Conservation (phyloP, 352 stramenopile species). For the Pythium sukuiense region DNA sequence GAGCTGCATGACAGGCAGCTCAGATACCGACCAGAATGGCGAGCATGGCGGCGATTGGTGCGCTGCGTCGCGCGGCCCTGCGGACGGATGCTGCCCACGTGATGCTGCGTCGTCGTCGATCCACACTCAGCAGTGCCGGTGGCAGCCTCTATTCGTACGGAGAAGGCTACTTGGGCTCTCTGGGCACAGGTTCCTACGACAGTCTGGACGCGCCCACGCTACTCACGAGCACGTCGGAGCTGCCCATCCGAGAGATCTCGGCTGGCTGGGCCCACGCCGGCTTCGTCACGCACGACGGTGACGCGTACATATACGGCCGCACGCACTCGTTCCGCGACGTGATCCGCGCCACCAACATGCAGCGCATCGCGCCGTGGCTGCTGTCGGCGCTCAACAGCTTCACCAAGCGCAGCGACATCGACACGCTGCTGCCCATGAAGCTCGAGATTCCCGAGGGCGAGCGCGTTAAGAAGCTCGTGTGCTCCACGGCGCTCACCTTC, state of each 20-base stretch:
- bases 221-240: constrained; percentile 40
- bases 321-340: constrained; percentile 85
- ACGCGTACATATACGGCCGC: constrained; percentile 74
- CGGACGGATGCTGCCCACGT: background rate
- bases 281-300: constrained; percentile 65
- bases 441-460: constrained; percentile 65
- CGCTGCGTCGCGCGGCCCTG: constrained; percentile 5
- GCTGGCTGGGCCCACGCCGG: constrained; percentile 77
- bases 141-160: constrained; percentile 64
- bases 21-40: background rate
- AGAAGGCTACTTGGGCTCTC: constrained; percentile 71
- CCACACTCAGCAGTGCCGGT: background rate
- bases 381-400: constrained; percentile 74
- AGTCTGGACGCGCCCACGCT: constrained; percentile 45
- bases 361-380: constrained; percentile 71
- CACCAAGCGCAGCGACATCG: constrained; percentile 56
- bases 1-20: constrained; percentile 6
- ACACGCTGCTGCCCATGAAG: constrained; percentile 56
- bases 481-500: constrained; percentile 76
- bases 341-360: constrained; percentile 83
- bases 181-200: constrained; percentile 71
- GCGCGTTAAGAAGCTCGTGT: constrained; percentile 75
- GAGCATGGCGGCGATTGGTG: background rate
- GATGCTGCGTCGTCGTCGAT: constrained; percentile 15
- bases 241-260: constrained; percentile 64